These are phyloP conservation scores for Stromatinia cepivora DNA, from an alignment of 2,329 filamentous ascomycete genomes.

Conservation along the genomic window DNA sequence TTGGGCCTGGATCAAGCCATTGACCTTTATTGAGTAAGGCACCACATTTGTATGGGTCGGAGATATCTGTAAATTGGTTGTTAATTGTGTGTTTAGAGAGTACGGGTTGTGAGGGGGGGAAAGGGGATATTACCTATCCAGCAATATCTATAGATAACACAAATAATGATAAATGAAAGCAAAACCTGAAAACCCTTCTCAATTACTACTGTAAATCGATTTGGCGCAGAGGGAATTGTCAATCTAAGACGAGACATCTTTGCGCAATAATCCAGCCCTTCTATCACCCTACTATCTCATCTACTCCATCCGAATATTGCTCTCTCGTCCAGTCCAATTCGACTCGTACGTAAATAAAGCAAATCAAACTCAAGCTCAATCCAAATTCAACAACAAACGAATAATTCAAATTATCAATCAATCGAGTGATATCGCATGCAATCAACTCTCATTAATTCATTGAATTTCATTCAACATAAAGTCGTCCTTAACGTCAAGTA, in stretches of 20 bases:
- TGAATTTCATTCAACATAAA: not conserved
- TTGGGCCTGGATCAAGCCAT: conserved; percentile 47
- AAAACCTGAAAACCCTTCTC: conserved; percentile 31
- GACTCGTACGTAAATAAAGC: not conserved
- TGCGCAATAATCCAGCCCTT: conserved; percentile 8
- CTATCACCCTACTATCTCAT: not conserved
- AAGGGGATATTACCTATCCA: conserved; percentile 33
- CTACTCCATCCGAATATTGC: not conserved
- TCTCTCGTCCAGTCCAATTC: not conserved
- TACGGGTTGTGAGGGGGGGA: not conserved
- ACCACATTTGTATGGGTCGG: conserved; percentile 55
- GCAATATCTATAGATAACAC: conserved; percentile 39
- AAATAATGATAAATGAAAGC: conserved; percentile 30
- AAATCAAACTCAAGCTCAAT: not conserved
- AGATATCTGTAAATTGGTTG: conserved; percentile 29
- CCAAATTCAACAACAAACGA: not conserved
- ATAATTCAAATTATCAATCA: not conserved
- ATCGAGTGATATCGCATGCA: not conserved
- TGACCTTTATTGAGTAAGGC: conserved; percentile 52
- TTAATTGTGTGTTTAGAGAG: not conserved
- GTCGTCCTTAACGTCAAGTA: not conserved
- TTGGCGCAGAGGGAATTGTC: conserved; percentile 17
- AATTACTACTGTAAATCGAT: conserved; percentile 13
- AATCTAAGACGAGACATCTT: conserved; percentile 20
- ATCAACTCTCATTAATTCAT: not conserved